Evolutionary conservation across 352 stramenopile species (phyloP), one percentile per base, ranked within the genome.

Genomic region (Globisporangium carolinianum): DNA sequence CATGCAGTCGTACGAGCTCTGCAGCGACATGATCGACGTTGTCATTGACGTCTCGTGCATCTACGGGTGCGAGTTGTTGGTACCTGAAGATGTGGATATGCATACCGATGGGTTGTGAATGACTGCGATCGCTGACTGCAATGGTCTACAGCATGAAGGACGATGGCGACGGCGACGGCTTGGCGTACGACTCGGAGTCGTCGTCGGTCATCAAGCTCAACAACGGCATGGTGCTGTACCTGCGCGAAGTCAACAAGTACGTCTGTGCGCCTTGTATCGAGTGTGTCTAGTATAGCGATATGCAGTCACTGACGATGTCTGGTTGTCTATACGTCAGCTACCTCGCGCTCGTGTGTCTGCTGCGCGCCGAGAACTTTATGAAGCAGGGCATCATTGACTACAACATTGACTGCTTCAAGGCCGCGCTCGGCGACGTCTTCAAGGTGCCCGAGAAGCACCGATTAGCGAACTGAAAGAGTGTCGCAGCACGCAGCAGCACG

Each of bases 31-130:
- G 96, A 99, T 99, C 65, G 97, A 99, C 78, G 95, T 99, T 9
- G 96, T 99, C 50, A 95, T 99, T 52, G 97, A 99, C 71, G 95
- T 99, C 0, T 98, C 95, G 49, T 98, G 96, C 66, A 99, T 99
- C 65, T 99, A 99, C 69, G 96, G 96, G 58, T 64, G 11, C 32
- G 51, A 36, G 17, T 11, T 8, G 9, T 42, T 39, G 8, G 0
- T 38, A 12, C 17, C 11, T 18, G 11, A 7, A 14, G 8, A 15
- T 32, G 11, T 6, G 37, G 8, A 72, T 86, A 67, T 47, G 59
- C 61, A n/a, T 35, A 32, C 36, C 41, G 35, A 52, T 47, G 12
- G 24, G 24, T 32, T 32, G 24, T 32, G 24, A 32, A 32, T 53
- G 14, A 42, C 39, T 43, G 39, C 39, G 8, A 11, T 43, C 39